Conservation (phyloP, 2,329 filamentous ascomycete species). For the Claviceps africana region DNA sequence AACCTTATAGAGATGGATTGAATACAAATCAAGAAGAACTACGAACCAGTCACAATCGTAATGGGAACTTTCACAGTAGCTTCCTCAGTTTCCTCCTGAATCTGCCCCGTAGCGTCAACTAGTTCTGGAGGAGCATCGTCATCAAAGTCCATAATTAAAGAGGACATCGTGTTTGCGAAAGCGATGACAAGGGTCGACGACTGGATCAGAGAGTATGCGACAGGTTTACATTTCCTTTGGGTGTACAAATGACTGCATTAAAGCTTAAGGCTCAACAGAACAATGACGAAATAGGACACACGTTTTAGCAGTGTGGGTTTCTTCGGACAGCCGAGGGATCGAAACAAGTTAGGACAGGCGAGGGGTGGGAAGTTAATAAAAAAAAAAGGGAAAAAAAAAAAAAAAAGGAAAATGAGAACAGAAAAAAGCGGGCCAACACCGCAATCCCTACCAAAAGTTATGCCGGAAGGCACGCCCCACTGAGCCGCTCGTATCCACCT, state of each 20-base stretch:
- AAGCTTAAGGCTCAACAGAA: not conserved
- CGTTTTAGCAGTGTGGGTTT: not conserved
- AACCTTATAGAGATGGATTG: not conserved
- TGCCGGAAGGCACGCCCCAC: conserved; percentile 5
- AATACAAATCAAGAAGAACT: not conserved
- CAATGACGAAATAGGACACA: not conserved
- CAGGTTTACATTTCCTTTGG: not conserved
- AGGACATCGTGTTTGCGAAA: not conserved
- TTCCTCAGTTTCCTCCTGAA: conserved; percentile 27
- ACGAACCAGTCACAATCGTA: conserved; percentile 64
- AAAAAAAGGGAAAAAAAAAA: not conserved
- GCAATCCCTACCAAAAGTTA: not conserved
- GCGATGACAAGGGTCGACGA: not conserved
- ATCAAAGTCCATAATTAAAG: conserved; percentile 41
- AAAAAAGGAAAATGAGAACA: not conserved
- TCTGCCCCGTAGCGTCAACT: conserved; percentile 29
- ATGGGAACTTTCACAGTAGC: conserved; percentile 59
- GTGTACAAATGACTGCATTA: not conserved
- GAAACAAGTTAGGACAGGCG: too few relatives aligned
- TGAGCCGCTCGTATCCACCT: conserved; percentile 7
- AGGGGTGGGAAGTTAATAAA: too few relatives aligned
- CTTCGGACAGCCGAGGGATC: not conserved
- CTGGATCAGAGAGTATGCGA: not conserved
- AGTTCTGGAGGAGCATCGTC: conserved; percentile 56
- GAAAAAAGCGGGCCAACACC: not conserved